A percentile compares a stretch with the other conserved stretches of the same genome.
Conservation (phyloP, 768 basidiomycete genomes). For the Mycena latifolia region DNA sequence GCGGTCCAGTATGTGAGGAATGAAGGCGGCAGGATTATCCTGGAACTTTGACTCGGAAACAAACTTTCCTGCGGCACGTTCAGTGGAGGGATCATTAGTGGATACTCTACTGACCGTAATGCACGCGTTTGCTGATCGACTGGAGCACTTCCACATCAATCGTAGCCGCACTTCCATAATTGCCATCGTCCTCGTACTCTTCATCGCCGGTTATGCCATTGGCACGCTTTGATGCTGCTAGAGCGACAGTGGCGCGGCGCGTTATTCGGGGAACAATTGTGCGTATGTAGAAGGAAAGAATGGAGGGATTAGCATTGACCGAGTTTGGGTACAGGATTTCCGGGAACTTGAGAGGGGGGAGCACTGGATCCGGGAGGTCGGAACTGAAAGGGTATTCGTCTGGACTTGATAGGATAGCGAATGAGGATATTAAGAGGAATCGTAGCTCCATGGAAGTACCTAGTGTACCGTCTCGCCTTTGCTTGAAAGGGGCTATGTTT, state of each 20-base stretch:
- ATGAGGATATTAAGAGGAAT: not conserved
- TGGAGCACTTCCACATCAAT: slow-evolving; percentile 98
- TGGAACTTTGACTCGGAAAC: slow-evolving; percentile 98
- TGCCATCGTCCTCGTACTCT: slow-evolving; percentile 93
- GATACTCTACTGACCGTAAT: slow-evolving; percentile 79
- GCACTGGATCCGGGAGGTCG: slow-evolving; percentile 84
- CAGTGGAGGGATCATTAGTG: not conserved
- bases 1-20: slow-evolving; percentile 89
- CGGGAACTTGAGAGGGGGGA: slow-evolving; percentile 81
- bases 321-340: slow-evolving; percentile 82
- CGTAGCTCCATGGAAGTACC: slow-evolving; percentile 55
- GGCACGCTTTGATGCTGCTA: slow-evolving; percentile 75
- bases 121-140: slow-evolving; percentile 97
- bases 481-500: slow-evolving; percentile 61
- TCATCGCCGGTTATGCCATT: slow-evolving; percentile 74
- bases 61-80: slow-evolving; percentile 83
- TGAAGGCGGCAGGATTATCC: slow-evolving; percentile 86
- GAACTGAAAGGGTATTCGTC: slow-evolving; percentile 97
- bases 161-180: slow-evolving; percentile 96
- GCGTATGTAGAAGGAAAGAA: slow-evolving; percentile 90
- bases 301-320: slow-evolving; percentile 89
- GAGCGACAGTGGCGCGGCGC: slow-evolving; percentile 71
- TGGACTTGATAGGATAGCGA: slow-evolving; percentile 65
- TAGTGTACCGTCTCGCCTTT: slow-evolving; percentile 95
- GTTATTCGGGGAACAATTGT: slow-evolving; percentile 93